These are phyloP conservation scores for Phytophthora citricola DNA, from an alignment of 352 stramenopile genomes.

Conservation along the genomic window DNA sequence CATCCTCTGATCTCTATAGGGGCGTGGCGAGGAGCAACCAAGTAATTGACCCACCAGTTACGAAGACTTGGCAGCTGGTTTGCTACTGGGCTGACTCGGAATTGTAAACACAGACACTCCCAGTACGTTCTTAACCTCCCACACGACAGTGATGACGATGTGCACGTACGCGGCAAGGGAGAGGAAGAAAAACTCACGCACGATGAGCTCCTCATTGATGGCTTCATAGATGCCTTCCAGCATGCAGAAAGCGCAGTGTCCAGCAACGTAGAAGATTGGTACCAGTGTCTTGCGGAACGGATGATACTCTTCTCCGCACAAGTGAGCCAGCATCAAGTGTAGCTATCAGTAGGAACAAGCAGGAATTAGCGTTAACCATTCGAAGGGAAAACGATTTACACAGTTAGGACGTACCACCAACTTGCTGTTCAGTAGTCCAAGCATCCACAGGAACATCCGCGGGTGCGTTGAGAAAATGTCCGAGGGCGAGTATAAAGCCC, in stretches of 20 bases:
- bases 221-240: conserved; percentile 83
- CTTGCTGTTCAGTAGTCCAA: conserved; percentile 89
- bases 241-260: conserved; percentile 84
- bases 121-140: conserved; percentile 88
- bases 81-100: conserved; percentile 32
- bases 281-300: conserved; percentile 91
- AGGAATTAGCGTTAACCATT: background rate
- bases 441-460: conserved; percentile 88
- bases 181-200: conserved; percentile 91
- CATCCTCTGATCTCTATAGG: conserved; percentile 17
- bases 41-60: conserved; percentile 11
- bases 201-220: conserved; percentile 82
- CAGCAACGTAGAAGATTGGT: conserved; percentile 90
- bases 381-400: background rate
- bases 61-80: conserved; percentile 38
- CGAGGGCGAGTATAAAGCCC: conserved; percentile 74
- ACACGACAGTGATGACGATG: conserved; percentile 89
- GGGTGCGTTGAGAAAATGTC: conserved; percentile 80
- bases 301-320: conserved; percentile 89
- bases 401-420: conserved; percentile 64
- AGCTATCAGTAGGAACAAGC: conserved; percentile 41
- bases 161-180: conserved; percentile 86
- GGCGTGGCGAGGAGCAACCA: background rate
- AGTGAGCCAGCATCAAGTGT: conserved; percentile 89
- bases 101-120: conserved; percentile 87